Base-by-base conservation (phyloP, 176 grass and related monocot genomes). In the Triticum turgidum region DNA sequence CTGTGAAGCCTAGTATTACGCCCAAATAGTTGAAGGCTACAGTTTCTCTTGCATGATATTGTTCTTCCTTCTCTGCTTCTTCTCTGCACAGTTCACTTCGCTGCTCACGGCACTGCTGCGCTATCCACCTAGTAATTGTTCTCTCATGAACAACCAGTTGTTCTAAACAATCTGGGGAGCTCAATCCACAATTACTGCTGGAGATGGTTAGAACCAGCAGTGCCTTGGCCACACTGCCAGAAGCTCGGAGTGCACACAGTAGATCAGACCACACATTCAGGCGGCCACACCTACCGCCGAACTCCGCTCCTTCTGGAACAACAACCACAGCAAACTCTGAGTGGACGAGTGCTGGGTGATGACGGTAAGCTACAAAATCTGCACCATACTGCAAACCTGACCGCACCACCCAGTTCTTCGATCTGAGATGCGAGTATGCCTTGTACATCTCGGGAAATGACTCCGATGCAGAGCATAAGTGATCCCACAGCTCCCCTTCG, bases 291-390 rank as follows among this genome's bases (percentile, higher is more conserved):
- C 63, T 89, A 12, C 9, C 3, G 2, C 78, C 61, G 0, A 85
- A 88, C 6, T 0, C 67, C 24, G 30, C 52, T 1, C 62, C 72
- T 84, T 98, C 87, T 13, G 65, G 69, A 56, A 90, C 80, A 7
- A 93, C 80, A 24, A 91, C 76, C 3, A 92, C 95, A 1, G 95
- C 72, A 77, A 95, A 98, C 77, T 98, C 93, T 5, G 95, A 92
- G 45, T 93, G 95, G 24, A 98, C 72, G 1, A 98, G 73, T 11
- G 85, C 87, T 3, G 93, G 91, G 39, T 97, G 95, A 51, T 95
- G 95, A n/a, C 89, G 71, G 70, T 97, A 97, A 37, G 90, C 95
- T 13, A 95, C 87, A 39, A 89, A 95, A 78, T 97, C 85, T 3
- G 82, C 73, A 7, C 93, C 92, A 39, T 97, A 94, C 86, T 89